A percentile compares a stretch with the other conserved stretches of the same genome.
Evolutionary conservation across 257 asterid species (phyloP).

Genomic region (Capsicum rhomboideum): DNA sequence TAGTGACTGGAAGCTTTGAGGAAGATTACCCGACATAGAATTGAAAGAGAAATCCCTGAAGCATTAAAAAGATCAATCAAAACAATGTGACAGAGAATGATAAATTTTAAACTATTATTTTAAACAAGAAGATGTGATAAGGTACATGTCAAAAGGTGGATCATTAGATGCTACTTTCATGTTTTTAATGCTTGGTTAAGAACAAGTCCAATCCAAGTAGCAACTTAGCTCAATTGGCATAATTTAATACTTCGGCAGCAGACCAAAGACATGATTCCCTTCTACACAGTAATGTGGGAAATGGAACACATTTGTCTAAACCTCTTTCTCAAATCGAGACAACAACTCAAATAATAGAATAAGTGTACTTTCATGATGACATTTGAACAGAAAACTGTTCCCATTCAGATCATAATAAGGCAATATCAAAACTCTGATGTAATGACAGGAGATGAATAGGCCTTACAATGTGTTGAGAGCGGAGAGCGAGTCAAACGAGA

Average conservation of each 20-base stretch:
- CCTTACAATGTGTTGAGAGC: constrained; percentile 78
- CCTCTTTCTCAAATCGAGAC: not conserved
- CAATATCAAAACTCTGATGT: not conserved
- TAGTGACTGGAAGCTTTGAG: constrained; percentile 55
- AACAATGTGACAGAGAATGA: not conserved
- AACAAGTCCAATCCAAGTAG: not conserved
- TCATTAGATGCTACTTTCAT: not conserved
- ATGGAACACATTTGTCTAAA: not conserved
- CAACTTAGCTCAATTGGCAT: not conserved
- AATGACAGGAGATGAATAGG: not conserved
- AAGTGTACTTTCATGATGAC: not conserved
- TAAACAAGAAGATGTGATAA: not conserved
- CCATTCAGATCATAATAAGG: not conserved
- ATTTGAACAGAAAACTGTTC: not conserved
- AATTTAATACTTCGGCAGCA: not conserved
- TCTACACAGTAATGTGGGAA: not conserved
- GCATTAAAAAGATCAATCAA: constrained; percentile 10
- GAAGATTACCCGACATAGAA: constrained; percentile 67
- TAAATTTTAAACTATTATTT: not conserved
- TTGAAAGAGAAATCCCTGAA: constrained; percentile 84
- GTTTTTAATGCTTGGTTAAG: not conserved
- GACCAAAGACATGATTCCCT: not conserved
- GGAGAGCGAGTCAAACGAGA: constrained; percentile 45
- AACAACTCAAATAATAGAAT: not conserved
- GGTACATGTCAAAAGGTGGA: not conserved